Percentiles rank a stretch among this genome's conserved stretches.
Conservation (phyloP, 768 basidiomycete species). For the Tricholomella constricta region DNA sequence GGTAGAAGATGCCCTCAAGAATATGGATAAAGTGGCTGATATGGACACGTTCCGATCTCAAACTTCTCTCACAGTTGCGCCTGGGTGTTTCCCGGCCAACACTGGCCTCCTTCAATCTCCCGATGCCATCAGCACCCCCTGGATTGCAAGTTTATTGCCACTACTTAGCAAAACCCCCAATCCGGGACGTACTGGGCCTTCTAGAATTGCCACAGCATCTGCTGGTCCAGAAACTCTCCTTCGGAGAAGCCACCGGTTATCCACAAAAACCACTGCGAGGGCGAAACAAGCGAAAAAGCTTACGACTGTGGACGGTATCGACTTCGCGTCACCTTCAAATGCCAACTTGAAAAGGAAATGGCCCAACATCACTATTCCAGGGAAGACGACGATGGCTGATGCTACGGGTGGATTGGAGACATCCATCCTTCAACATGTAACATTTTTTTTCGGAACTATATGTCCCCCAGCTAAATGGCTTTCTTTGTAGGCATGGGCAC, state of each 20-base stretch:
- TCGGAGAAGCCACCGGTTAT: too few relatives aligned
- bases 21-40: not conserved
- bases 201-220: not conserved
- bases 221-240: too few relatives aligned
- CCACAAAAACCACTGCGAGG: not conserved
- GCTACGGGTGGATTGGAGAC: not conserved
- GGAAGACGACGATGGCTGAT: not conserved
- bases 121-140: not conserved
- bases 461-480: not conserved
- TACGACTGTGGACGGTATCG: not conserved
- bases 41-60: not conserved
- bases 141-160: conserved; percentile 3
- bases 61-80: not conserved
- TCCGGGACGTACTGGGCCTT: not conserved
- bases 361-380: not conserved
- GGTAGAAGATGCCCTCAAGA: conserved; percentile 3
- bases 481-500: conserved; percentile 9
- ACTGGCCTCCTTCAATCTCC: not conserved
- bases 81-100: not conserved
- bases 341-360: not conserved
- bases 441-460: not conserved
- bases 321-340: too few relatives aligned
- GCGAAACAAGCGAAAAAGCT: not conserved
- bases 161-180: not conserved
- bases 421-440: conserved; percentile 7